Percentiles rank a stretch among this genome's conserved stretches.
These are phyloP conservation scores for Simmondsia chinensis DNA, from an alignment of 148 eudicot genomes.

Conservation along the genomic window DNA sequence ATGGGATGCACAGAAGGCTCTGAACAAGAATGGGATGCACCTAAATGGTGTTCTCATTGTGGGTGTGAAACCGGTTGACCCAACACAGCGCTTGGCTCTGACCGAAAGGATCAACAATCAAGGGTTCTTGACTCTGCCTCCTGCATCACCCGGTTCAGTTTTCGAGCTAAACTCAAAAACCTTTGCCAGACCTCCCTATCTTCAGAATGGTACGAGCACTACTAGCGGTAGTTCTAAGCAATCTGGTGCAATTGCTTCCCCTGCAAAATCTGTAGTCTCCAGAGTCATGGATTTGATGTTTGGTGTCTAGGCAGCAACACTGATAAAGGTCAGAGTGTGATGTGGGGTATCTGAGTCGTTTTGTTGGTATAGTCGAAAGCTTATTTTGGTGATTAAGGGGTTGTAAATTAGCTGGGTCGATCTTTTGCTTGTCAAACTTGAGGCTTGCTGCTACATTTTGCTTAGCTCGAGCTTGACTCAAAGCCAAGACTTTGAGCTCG, in stretches of 20 bases:
- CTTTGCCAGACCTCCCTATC: slow-evolving; percentile 33
- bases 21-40: slow-evolving; percentile 77
- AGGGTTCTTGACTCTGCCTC: slow-evolving; percentile 74
- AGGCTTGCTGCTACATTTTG: too few species aligned
- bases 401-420: too few species aligned
- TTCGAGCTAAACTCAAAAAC: slow-evolving; percentile 33
- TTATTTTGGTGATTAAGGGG: too few species aligned
- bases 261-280: slow-evolving; percentile 71
- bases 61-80: slow-evolving; percentile 87
- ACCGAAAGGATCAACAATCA: slow-evolving; percentile 62
- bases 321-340: too few species aligned
- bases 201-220: slow-evolving; percentile 49
- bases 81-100: slow-evolving; percentile 60
- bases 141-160: slow-evolving; percentile 29
- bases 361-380: too few species aligned
- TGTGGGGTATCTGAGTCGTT: too few species aligned
- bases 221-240: too few species aligned
- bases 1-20: slow-evolving; percentile 83
- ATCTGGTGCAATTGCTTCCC: slow-evolving; percentile 74
- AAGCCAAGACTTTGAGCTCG: too few species aligned
- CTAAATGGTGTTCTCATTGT: slow-evolving; percentile 77
- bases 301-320: slow-evolving; percentile 74
- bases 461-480: too few species aligned
- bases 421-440: too few species aligned
- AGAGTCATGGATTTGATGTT: slow-evolving; percentile 81